A percentile compares a stretch with the other conserved stretches of the same genome.
phyloP scores from a whole-genome alignment of 2,329 filamentous ascomycete species.

The Hirsutella minnesotensis region DNA sequence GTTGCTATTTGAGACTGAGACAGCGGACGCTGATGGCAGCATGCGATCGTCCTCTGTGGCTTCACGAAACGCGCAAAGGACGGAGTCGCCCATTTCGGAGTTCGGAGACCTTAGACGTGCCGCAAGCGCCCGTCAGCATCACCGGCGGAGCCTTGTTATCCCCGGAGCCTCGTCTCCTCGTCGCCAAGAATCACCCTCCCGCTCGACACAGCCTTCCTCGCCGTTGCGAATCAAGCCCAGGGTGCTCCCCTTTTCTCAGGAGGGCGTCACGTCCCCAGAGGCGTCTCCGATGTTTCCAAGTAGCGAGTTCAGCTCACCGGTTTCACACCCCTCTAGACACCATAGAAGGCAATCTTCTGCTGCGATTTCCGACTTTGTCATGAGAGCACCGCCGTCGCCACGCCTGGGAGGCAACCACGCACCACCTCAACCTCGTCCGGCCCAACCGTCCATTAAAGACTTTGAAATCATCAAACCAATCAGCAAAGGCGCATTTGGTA shows the following conservation, averaged over 20 bases:
- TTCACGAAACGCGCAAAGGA: conserved; percentile 55
- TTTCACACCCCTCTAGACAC: conserved; percentile 47
- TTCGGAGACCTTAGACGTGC: conserved; percentile 64
- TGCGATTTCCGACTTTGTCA: conserved; percentile 58
- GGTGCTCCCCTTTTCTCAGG: conserved; percentile 42
- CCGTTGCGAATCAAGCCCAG: conserved; percentile 83
- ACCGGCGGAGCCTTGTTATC: conserved; percentile 77
- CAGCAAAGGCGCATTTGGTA: conserved; percentile 96
- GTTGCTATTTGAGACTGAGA: conserved; percentile 72
- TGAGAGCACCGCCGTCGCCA: conserved; percentile 69
- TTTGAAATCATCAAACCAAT: conserved; percentile 99
- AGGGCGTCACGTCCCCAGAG: conserved; percentile 69
- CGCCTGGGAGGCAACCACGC: conserved; percentile 63
- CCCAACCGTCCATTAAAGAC: conserved; percentile 94
- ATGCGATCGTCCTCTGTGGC: conserved; percentile 67
- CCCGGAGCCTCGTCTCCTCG: conserved; percentile 67
- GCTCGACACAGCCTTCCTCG: conserved; percentile 68
- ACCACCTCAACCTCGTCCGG: conserved; percentile 74
- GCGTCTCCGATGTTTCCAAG: conserved; percentile 77
- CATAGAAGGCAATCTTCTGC: conserved; percentile 88
- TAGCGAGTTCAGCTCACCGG: conserved; percentile 70
- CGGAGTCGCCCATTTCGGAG: conserved; percentile 85
- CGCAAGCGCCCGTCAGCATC: conserved; percentile 68
- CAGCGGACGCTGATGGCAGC: conserved; percentile 79
- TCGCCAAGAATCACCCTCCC: conserved; percentile 80